Evolutionary conservation across 257 asterid species (phyloP), one percentile per base, ranked within the genome.

Genomic region (Hygrophila difformis): DNA sequence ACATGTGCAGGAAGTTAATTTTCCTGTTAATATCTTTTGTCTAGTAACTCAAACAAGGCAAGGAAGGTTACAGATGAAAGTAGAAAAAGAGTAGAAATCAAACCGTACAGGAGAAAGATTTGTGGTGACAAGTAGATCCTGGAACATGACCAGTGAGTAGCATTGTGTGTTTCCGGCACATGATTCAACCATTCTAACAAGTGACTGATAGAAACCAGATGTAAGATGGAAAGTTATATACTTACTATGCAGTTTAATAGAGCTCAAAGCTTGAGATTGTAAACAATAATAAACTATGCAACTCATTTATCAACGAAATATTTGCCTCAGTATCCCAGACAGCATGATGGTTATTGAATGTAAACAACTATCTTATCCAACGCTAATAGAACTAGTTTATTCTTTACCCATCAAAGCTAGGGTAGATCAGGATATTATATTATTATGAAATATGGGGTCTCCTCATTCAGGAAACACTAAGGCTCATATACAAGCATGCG

Each of bases 71-170:
- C 19, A 33, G 34, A 29, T 42, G 47, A 28, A 28, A 56, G 44
- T 40, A 24, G 24, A 33, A 52, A 44, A 51, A 21, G 62, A 8
- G 46, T 50, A 46, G 50, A 60, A 48, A 67, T 37, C 39, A 57
- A 76, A 65, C 70, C 88, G 35, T 87, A 85, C 98, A 53, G 93
- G 92, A 71, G 96, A 77, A 37, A 91, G 87, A 55, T 78, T 72
- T 39, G 99, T 75, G 33, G 99, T 79, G 63, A 91, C 96, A 48
- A 91, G 76, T 53, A 91, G 78, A 70, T 91, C 96, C 80, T 91
- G 96, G 70, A 76, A 91, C 94, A 86, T 70, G 74, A 78, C 68
- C 61, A 91, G 50, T 18, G 99, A 82, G 79, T 69, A 62, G 73
- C 93, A 80, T 18, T 49, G 73, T 12, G 74, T 24, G 71, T 66